phyloP scores from a whole-genome alignment of 768 basidiomycete species.

The Gymnopilus junonius region DNA sequence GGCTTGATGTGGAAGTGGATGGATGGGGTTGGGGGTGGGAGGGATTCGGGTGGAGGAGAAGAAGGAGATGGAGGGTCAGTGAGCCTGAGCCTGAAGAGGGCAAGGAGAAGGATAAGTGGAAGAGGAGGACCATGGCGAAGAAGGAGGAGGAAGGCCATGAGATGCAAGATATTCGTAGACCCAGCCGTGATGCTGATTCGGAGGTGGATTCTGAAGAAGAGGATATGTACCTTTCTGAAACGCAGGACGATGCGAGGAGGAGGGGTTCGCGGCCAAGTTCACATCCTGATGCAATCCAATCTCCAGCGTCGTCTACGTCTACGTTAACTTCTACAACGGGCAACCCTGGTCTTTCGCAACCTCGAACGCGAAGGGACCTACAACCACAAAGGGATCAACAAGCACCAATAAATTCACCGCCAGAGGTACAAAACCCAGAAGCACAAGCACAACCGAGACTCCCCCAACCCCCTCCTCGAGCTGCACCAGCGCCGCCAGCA shows the following conservation, averaged over 20 bases:
- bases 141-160: not conserved
- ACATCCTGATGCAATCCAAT: not conserved
- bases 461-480: not conserved
- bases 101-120: not conserved
- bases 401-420: too few species aligned
- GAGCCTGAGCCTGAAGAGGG: conserved; percentile 4
- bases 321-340: not conserved
- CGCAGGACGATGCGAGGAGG: not conserved
- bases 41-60: conserved; percentile 57
- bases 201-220: conserved; percentile 18
- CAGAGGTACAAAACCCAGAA: too few species aligned
- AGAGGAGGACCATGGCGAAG: too few species aligned
- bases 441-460: not conserved
- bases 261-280: not conserved
- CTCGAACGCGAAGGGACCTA: too few species aligned
- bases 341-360: not conserved
- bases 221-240: conserved; percentile 21
- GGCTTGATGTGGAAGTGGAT: conserved; percentile 28
- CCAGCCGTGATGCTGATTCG: conserved; percentile 17
- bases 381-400: too few species aligned
- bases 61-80: conserved; percentile 24
- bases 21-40: conserved; percentile 74
- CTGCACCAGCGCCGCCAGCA: conserved; percentile 13
- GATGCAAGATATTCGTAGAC: conserved; percentile 12
- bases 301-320: not conserved